These are phyloP conservation scores for Fomitopsis betulina DNA, from an alignment of 1,284 basidiomycete genomes.

Conservation along the genomic window DNA sequence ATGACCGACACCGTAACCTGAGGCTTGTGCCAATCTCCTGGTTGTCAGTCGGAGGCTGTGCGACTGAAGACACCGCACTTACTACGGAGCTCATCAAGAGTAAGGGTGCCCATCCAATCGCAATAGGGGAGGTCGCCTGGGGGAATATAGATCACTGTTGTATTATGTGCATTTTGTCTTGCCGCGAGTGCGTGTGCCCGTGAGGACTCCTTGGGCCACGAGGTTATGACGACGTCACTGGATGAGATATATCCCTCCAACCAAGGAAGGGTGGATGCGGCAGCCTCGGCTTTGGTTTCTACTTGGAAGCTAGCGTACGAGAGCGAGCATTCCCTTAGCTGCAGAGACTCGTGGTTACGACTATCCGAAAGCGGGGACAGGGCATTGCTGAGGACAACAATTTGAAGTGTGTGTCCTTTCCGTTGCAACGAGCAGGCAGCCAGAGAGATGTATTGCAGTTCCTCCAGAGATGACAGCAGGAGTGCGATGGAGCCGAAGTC, in stretches of 20 bases:
- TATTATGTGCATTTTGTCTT: not conserved
- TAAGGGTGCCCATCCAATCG: slow-evolving; percentile 63
- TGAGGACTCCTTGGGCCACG: slow-evolving; percentile 18
- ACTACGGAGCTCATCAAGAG: slow-evolving; percentile 54
- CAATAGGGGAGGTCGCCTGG: slow-evolving; percentile 46
- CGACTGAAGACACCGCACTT: slow-evolving; percentile 12
- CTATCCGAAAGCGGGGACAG: not conserved
- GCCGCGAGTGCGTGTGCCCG: not conserved
- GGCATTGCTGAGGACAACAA: slow-evolving; percentile 27
- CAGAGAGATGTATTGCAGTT: slow-evolving; percentile 37
- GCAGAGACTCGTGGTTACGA: slow-evolving; percentile 10
- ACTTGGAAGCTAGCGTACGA: slow-evolving; percentile 4
- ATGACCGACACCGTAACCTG: slow-evolving; percentile 67
- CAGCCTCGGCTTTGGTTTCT: not conserved
- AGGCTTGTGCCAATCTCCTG: slow-evolving; percentile 69
- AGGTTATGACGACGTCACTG: slow-evolving; percentile 30
- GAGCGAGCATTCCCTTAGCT: slow-evolving; percentile 17
- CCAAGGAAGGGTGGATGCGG: slow-evolving; percentile 3
- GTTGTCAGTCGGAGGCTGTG: slow-evolving; percentile 4
- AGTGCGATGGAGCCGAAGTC: slow-evolving; percentile 28
- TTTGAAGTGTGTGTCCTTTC: slow-evolving; percentile 30
- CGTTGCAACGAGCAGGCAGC: slow-evolving; percentile 41
- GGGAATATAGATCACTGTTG: slow-evolving; percentile 36
- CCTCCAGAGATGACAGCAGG: slow-evolving; percentile 33
- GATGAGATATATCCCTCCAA: slow-evolving; percentile 13